These are phyloP conservation scores for Amauroascus niger DNA, from an alignment of 2,329 filamentous ascomycete species.

Conservation along the genomic window DNA sequence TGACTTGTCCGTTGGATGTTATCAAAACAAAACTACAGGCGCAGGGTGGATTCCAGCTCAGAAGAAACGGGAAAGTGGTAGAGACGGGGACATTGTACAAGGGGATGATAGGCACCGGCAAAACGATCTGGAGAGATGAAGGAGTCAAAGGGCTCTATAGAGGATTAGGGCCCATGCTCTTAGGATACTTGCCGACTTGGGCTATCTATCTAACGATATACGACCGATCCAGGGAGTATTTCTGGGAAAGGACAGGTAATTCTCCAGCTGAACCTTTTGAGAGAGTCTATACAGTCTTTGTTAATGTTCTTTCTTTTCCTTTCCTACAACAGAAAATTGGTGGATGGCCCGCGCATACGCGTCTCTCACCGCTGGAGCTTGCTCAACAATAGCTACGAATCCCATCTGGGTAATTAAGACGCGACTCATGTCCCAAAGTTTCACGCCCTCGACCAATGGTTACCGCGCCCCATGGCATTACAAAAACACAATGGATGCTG, in stretches of 20 bases:
- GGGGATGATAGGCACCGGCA: constrained; percentile 77
- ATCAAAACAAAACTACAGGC: constrained; percentile 98
- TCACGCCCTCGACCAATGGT: constrained; percentile 36
- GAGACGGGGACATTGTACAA: constrained; percentile 58
- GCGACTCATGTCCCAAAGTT: constrained; percentile 84
- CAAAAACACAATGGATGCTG: constrained; percentile 76
- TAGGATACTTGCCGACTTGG: constrained; percentile 96
- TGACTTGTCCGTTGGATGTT: constrained; percentile 94
- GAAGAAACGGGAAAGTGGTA: constrained; percentile 32
- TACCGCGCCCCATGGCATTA: constrained; percentile 67
- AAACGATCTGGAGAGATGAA: constrained; percentile 77
- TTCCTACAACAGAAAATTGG: constrained; percentile 51
- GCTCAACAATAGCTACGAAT: constrained; percentile 88
- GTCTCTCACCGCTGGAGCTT: constrained; percentile 80
- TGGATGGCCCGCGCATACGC: constrained; percentile 77
- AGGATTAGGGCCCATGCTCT: constrained; percentile 83
- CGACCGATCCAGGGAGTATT: constrained; percentile 70
- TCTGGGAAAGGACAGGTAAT: constrained; percentile 58
- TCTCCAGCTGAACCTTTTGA: constrained; percentile 2
- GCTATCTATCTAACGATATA: constrained; percentile 97
- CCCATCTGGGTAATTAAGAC: constrained; percentile 99
- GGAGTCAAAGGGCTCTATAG: constrained; percentile 85
- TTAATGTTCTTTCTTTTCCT: constrained; percentile 3
- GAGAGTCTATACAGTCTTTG: background rate
- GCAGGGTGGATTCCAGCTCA: constrained; percentile 66